Conservation (phyloP, 495 filamentous ascomycete species). For the Neurospora sp. region DNA sequence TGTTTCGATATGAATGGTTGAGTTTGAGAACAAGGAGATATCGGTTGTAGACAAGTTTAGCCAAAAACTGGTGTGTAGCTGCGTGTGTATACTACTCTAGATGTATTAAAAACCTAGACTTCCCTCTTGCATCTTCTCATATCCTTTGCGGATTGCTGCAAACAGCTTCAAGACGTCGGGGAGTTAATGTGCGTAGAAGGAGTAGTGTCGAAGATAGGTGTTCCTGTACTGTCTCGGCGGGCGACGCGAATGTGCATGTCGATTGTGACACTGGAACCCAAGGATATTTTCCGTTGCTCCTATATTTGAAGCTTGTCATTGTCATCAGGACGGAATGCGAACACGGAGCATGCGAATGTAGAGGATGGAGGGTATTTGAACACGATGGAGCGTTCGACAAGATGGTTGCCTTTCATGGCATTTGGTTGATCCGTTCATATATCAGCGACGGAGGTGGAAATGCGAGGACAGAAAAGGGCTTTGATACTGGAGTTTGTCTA, state of each 20-base stretch:
- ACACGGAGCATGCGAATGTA: no score
- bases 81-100: neutral
- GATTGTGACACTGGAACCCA: neutral
- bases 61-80: neutral
- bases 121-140: neutral
- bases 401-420: no score
- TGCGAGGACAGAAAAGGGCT: no score
- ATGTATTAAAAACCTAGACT: neutral
- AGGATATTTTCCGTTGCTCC: neutral
- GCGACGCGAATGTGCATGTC: neutral
- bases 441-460: no score
- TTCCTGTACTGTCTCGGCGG: neutral
- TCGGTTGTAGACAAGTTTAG: neutral
- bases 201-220: neutral
- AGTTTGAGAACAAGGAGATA: neutral
- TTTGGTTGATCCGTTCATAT: no score
- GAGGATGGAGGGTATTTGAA: no score
- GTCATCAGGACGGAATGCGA: no score
- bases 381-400: no score
- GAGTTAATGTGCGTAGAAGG: neutral
- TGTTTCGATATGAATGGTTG: neutral
- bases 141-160: neutral
- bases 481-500: no score
- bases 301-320: neutral
- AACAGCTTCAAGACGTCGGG: neutral